Conservation (phyloP, 2,329 filamentous ascomycete species). For the Alternaria sp. region DNA sequence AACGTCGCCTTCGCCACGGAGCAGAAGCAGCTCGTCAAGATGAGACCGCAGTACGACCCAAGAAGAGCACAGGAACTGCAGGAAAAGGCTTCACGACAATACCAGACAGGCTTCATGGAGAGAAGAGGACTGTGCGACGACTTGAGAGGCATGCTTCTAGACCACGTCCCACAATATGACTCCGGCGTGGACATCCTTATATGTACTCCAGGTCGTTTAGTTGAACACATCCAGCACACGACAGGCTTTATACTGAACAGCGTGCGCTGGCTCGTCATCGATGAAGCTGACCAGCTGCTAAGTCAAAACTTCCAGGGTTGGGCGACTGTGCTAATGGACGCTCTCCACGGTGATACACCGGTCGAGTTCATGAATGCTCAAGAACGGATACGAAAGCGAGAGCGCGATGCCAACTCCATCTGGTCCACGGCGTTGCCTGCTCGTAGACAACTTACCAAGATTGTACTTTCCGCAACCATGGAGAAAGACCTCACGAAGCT, state of each 20-base stretch:
- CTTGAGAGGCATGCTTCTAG: conserved; percentile 57
- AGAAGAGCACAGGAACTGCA: conserved; percentile 62
- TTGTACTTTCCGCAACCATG: conserved; percentile 91
- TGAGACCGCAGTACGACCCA: conserved; percentile 69
- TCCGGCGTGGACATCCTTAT: conserved; percentile 88
- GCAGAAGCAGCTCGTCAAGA: conserved; percentile 68
- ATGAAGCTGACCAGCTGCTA: conserved; percentile 91
- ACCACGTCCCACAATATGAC: conserved; percentile 70
- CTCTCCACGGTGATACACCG: conserved; percentile 62
- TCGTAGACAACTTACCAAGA: conserved; percentile 69
- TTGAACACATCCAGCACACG: conserved; percentile 88
- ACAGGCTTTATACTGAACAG: conserved; percentile 80
- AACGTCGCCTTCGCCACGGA: conserved; percentile 76
- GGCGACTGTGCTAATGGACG: conserved; percentile 73
- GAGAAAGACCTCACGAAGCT: conserved; percentile 84
- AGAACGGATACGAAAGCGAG: conserved; percentile 60
- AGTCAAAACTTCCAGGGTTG: conserved; percentile 94
- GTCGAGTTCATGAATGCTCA: conserved; percentile 60
- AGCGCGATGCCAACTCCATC: conserved; percentile 47
- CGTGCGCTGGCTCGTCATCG: conserved; percentile 87
- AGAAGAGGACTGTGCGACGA: conserved; percentile 52
- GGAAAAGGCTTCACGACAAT: conserved; percentile 49
- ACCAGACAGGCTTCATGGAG: conserved; percentile 47
- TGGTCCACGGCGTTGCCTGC: conserved; percentile 44
- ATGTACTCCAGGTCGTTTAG: conserved; percentile 88